Conservation (phyloP, 805 yeast species). For the Metschnikowia kofuensis region DNA sequence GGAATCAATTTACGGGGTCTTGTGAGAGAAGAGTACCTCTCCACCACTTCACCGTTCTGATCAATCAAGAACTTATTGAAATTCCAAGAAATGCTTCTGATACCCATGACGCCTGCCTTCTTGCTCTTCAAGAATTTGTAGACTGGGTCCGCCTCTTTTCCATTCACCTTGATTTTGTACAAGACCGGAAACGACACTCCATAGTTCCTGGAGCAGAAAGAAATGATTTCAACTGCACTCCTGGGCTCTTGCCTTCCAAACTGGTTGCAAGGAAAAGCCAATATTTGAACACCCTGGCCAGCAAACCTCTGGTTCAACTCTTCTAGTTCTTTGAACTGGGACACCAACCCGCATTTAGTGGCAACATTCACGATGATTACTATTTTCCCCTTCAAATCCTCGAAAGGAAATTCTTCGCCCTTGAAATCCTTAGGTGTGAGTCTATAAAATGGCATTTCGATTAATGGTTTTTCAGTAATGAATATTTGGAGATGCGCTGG, state of each 20-base stretch:
- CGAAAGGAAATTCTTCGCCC: conserved; percentile 58
- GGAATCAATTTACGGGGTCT: conserved; percentile 30
- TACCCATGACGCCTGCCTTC: conserved; percentile 46
- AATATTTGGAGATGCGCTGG: no score
- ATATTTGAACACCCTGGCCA: conserved; percentile 33
- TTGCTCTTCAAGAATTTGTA: conserved; percentile 69
- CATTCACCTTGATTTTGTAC: conserved; percentile 87
- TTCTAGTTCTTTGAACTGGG: conserved; percentile 43
- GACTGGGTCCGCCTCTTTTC: conserved; percentile 74
- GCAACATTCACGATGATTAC: conserved; percentile 86
- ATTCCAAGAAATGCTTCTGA: conserved; percentile 44
- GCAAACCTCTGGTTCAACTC: conserved; percentile 40
- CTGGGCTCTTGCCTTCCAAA: conserved; percentile 45
- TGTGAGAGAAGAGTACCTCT: conserved; percentile 64
- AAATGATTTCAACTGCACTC: conserved; percentile 54
- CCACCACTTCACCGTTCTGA: conserved; percentile 40
- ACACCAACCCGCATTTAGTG: conserved; percentile 56
- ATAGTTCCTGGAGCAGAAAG: conserved; percentile 74
- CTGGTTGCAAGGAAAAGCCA: conserved; percentile 47
- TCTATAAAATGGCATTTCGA: conserved; percentile 58
- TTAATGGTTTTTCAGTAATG: no score
- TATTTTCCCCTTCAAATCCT: conserved; percentile 69
- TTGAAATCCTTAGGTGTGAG: conserved; percentile 61
- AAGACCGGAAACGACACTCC: conserved; percentile 91
- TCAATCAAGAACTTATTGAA: conserved; percentile 43